phyloP scores from a whole-genome alignment of 768 basidiomycete species.

The Phallus indusiatus region DNA sequence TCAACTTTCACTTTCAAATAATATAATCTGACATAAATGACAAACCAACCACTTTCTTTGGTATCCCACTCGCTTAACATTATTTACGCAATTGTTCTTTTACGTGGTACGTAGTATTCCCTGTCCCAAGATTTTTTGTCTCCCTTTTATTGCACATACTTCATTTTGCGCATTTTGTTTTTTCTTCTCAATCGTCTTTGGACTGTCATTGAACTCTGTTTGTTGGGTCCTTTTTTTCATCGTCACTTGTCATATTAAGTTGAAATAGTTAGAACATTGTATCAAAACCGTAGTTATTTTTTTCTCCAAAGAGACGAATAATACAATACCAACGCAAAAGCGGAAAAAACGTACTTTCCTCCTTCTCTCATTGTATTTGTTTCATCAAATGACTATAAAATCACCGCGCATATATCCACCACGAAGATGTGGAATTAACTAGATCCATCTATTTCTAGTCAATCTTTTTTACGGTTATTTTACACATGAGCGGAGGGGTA shows the following conservation, averaged over 20 bases:
- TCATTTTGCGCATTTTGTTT: neutral
- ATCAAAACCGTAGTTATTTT: neutral
- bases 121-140: neutral
- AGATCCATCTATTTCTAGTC: too few species aligned
- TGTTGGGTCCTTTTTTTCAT: neutral
- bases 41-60: too few species aligned
- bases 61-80: neutral
- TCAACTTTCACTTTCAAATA: neutral
- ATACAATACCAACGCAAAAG: too few species aligned
- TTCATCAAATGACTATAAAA: too few species aligned
- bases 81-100: neutral
- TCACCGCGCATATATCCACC: too few species aligned
- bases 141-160: neutral
- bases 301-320: too few species aligned
- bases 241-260: neutral
- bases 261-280: neutral
- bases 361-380: too few species aligned
- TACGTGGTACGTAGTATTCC: neutral
- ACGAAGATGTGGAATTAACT: too few species aligned
- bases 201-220: neutral
- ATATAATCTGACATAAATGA: too few species aligned
- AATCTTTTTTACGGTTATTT: too few species aligned
- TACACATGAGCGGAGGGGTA: too few species aligned
- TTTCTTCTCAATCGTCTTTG: neutral
- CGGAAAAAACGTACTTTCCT: too few species aligned